phyloP scores from a whole-genome alignment of 805 yeast genomes.

The Pichia ethanolica region DNA sequence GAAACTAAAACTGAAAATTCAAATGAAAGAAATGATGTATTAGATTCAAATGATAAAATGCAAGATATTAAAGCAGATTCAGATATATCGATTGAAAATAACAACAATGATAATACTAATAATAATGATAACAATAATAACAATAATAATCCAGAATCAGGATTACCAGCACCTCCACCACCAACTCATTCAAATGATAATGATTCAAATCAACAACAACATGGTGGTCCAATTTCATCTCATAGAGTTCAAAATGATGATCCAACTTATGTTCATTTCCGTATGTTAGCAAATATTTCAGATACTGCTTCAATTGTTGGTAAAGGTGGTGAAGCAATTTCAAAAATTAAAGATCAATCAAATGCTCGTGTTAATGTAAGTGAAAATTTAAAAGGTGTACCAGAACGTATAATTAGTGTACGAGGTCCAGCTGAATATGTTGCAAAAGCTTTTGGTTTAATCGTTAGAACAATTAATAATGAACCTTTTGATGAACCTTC shows the following conservation, averaged over 20 bases:
- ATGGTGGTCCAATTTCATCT: constrained; percentile 15
- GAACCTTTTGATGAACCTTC: constrained; percentile 64
- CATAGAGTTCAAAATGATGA: constrained; percentile 32
- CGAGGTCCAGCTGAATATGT: constrained; percentile 71
- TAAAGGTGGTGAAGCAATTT: constrained; percentile 69
- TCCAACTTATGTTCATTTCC: constrained; percentile 55
- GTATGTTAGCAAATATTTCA: constrained; percentile 69
- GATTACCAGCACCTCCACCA: not conserved
- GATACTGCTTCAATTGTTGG: constrained; percentile 76
- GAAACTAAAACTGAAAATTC: not conserved
- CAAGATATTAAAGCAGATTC: not conserved
- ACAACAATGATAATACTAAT: too few species aligned
- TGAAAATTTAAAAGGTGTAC: constrained; percentile 62
- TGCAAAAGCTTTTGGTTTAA: constrained; percentile 74
- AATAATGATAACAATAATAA: too few species aligned
- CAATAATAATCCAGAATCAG: not conserved
- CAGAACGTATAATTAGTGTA: constrained; percentile 68
- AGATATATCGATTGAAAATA: too few species aligned
- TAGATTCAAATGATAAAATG: not conserved
- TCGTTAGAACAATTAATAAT: constrained; percentile 56
- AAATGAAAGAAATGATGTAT: not conserved
- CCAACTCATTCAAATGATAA: not conserved
- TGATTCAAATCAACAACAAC: not conserved
- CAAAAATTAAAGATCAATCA: constrained; percentile 55
- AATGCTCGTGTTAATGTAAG: constrained; percentile 61